Evolutionary conservation across 73 alveolate genomes (phyloP).

Genomic region (Loxodes magnus): DNA sequence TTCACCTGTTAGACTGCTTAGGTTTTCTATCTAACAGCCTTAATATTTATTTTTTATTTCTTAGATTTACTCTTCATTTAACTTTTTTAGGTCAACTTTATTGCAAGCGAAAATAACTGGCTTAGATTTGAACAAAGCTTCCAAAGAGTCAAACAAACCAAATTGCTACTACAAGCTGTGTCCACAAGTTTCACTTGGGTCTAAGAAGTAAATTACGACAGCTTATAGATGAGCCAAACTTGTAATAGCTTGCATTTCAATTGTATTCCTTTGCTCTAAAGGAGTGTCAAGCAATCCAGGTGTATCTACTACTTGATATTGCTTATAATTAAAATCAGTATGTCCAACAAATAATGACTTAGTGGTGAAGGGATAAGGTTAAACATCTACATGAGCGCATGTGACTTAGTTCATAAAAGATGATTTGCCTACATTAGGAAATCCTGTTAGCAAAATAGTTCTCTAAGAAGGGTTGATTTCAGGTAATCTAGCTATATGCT

Average conservation of each 20-base stretch:
- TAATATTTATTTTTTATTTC: constrained; percentile 67
- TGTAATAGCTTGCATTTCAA: constrained; percentile 99
- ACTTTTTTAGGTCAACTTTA: constrained; percentile 80
- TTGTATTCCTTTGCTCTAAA: constrained; percentile 95
- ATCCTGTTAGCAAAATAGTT: constrained; percentile 91
- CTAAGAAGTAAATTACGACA: constrained; percentile 93
- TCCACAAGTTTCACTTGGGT: constrained; percentile 97
- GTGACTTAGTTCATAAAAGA: constrained; percentile 96
- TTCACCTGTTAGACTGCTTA: constrained; percentile 78
- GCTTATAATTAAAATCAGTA: constrained; percentile 92
- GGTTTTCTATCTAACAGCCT: constrained; percentile 54
- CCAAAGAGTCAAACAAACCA: constrained; percentile 84
- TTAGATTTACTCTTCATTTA: constrained; percentile 59
- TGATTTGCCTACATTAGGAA: constrained; percentile 99
- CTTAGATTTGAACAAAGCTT: constrained; percentile 91
- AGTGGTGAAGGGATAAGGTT: constrained; percentile 98
- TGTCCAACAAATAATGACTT: constrained; percentile 98
- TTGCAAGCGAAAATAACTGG: constrained; percentile 96
- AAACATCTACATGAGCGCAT: constrained; percentile 86
- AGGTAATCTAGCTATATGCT: constrained; percentile 98
- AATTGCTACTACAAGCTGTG: constrained; percentile 49
- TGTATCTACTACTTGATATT: constrained; percentile 98
- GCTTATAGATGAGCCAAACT: constrained; percentile 98
- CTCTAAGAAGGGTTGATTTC: constrained; percentile 94
- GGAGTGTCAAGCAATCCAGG: constrained; percentile 99